A percentile compares a stretch with the other conserved stretches of the same genome.
These are phyloP conservation scores for Ogataea pini DNA, from an alignment of 805 yeast species.

Conservation along the genomic window DNA sequence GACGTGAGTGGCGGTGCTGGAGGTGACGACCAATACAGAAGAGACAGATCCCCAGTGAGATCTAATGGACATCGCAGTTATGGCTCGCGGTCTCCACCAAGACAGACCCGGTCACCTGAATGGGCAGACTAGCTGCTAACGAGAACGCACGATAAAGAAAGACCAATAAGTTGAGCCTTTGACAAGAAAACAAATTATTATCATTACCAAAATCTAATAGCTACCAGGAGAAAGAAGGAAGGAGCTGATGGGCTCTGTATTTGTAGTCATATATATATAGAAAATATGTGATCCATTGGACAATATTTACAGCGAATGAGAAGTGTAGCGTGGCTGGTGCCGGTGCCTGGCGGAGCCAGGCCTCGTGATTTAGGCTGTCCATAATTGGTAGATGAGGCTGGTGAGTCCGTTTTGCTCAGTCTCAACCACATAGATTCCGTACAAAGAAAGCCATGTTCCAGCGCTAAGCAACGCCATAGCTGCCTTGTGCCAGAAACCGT, in stretches of 20 bases:
- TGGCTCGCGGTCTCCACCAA: slow-evolving; percentile 19
- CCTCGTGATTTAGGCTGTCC: slow-evolving; percentile 43
- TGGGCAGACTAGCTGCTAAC: slow-evolving; percentile 21
- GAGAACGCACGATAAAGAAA: slow-evolving; percentile 9
- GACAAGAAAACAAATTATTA: not conserved
- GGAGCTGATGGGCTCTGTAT: slow-evolving; percentile 1
- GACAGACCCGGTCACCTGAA: slow-evolving; percentile 22
- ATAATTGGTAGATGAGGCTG: slow-evolving; percentile 60
- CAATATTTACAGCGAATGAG: slow-evolving; percentile 3
- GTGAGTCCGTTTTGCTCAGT: slow-evolving; percentile 78
- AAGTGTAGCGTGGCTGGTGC: not conserved
- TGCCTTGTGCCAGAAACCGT: slow-evolving; percentile 70
- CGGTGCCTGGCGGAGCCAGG: not conserved
- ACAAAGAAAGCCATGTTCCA: slow-evolving; percentile 69
- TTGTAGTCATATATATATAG: not conserved
- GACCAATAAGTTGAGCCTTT: not conserved
- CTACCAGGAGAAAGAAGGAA: not conserved
- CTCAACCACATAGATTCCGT: slow-evolving; percentile 82
- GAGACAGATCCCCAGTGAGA: slow-evolving; percentile 26
- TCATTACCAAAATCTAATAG: not conserved
- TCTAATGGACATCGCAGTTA: slow-evolving; percentile 9
- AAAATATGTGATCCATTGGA: slow-evolving; percentile 1
- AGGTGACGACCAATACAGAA: slow-evolving; percentile 14
- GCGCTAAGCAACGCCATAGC: slow-evolving; percentile 68
- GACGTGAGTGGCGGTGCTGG: not conserved